phyloP scores from a whole-genome alignment of 2,329 filamentous ascomycete species.

The Blastomyces gilchristii region DNA sequence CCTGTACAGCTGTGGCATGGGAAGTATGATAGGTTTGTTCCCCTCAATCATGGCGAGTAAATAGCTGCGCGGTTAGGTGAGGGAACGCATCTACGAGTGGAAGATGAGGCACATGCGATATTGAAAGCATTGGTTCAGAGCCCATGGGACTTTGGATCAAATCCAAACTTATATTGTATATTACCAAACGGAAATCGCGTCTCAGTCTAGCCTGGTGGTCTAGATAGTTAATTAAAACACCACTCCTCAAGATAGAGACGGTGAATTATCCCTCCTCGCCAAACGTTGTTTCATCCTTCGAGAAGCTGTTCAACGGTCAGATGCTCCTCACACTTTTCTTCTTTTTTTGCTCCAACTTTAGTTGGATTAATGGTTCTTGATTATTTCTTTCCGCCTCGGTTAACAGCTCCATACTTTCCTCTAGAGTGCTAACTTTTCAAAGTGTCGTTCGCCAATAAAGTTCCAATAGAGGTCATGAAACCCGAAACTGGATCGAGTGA shows the following conservation, averaged over 20 bases:
- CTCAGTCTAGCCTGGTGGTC: background rate
- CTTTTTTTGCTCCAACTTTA: background rate
- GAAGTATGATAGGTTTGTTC: conserved; percentile 25
- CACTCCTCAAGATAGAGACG: background rate
- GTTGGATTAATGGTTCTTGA: background rate
- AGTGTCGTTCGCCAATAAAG: background rate
- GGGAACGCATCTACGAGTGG: conserved; percentile 22
- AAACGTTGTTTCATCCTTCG: background rate
- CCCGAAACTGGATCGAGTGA: background rate
- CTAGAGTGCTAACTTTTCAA: background rate
- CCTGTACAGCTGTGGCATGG: conserved; percentile 32
- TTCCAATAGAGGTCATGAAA: background rate
- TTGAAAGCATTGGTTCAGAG: background rate
- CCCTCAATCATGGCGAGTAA: conserved; percentile 25
- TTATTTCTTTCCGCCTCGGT: background rate
- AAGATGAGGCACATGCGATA: conserved; percentile 27
- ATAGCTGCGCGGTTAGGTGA: conserved; percentile 24
- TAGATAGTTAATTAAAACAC: background rate
- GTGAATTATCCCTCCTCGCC: background rate
- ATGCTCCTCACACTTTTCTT: background rate
- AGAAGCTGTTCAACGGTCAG: background rate
- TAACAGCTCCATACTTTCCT: background rate
- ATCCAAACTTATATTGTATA: background rate
- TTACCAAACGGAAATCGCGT: background rate
- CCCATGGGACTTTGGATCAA: background rate